phyloP scores from a whole-genome alignment of 2,329 filamentous ascomycete genomes.

The Venturia carpophila region DNA sequence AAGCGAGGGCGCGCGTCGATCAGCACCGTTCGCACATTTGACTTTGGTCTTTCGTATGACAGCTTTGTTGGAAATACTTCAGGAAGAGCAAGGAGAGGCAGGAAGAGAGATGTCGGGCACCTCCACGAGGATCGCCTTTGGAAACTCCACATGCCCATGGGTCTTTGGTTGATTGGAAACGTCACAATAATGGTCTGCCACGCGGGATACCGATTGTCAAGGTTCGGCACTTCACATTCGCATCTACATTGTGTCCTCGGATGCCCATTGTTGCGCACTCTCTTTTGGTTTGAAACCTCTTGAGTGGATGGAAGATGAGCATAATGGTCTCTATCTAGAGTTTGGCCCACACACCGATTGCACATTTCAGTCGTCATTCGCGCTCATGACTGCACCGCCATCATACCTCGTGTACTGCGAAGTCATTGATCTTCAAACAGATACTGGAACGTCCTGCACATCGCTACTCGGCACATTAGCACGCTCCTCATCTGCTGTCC shows the following conservation, averaged over 20 bases:
- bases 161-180: conserved; percentile 19
- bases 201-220: conserved; percentile 22
- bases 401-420: conserved; percentile 3
- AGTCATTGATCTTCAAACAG: conserved; percentile 15
- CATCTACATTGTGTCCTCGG: conserved; percentile 28
- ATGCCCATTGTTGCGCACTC: conserved; percentile 27
- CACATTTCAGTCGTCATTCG: conserved; percentile 9
- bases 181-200: conserved; percentile 20
- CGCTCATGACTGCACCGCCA: conserved; percentile 12
- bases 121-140: conserved; percentile 43
- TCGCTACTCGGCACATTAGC: conserved; percentile 13
- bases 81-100: conserved; percentile 31
- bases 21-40: conserved; percentile 57
- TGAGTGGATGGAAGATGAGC: conserved; percentile 27
- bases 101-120: conserved; percentile 41
- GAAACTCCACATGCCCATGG: conserved; percentile 35
- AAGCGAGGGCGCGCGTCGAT: conserved; percentile 69
- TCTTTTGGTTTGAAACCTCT: conserved; percentile 23
- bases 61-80: conserved; percentile 33
- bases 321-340: conserved; percentile 3
- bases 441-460: conserved; percentile 5
- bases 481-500: conserved; percentile 12
- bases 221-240: conserved; percentile 8
- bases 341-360: conserved; percentile 13
- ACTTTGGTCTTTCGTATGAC: conserved; percentile 55